These are phyloP conservation scores for Arthrinium puccinioides DNA, from an alignment of 2,329 filamentous ascomycete species.

Conservation along the genomic window DNA sequence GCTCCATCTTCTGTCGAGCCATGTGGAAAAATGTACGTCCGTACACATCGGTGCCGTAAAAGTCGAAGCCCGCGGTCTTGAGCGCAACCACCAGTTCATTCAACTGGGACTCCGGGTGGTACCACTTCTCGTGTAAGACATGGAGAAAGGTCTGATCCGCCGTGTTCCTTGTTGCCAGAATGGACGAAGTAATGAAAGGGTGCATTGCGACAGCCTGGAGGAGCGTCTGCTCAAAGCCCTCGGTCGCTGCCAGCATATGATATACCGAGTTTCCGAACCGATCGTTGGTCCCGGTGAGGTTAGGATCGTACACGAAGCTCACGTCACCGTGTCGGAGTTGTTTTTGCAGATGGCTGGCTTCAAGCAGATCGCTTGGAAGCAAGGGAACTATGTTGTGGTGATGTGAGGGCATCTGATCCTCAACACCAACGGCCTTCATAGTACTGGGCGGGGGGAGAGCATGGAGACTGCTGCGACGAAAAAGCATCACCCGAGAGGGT, in stretches of 20 bases:
- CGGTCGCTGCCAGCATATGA: slow-evolving; percentile 25
- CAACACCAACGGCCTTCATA: too few relatives aligned
- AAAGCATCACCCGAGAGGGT: slow-evolving; percentile 19
- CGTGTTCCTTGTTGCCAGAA: slow-evolving; percentile 18
- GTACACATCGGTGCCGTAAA: slow-evolving; percentile 21
- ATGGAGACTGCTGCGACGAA: too few relatives aligned
- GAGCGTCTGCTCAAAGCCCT: slow-evolving; percentile 11
- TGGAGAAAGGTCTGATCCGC: slow-evolving; percentile 24
- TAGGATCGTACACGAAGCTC: too few relatives aligned
- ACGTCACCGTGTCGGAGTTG: too few relatives aligned
- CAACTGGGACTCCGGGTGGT: slow-evolving; percentile 13
- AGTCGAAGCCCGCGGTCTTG: slow-evolving; percentile 12
- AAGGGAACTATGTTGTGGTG: too few relatives aligned
- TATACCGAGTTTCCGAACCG: slow-evolving; percentile 45
- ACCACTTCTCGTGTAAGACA: slow-evolving; percentile 23
- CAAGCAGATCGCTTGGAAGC: too few relatives aligned
- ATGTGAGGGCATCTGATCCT: too few relatives aligned
- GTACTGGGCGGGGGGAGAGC: too few relatives aligned
- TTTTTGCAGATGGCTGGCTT: too few relatives aligned
- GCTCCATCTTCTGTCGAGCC: slow-evolving; percentile 16
- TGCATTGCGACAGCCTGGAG: too few relatives aligned
- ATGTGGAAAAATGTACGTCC: slow-evolving; percentile 24
- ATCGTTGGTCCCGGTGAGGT: too few relatives aligned
- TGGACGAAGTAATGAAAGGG: too few relatives aligned
- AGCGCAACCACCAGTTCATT: slow-evolving; percentile 14